Percentiles rank a stretch among this genome's conserved stretches.
These are phyloP conservation scores for Metschnikowia similis DNA, from an alignment of 805 yeast genomes.

Conservation along the genomic window DNA sequence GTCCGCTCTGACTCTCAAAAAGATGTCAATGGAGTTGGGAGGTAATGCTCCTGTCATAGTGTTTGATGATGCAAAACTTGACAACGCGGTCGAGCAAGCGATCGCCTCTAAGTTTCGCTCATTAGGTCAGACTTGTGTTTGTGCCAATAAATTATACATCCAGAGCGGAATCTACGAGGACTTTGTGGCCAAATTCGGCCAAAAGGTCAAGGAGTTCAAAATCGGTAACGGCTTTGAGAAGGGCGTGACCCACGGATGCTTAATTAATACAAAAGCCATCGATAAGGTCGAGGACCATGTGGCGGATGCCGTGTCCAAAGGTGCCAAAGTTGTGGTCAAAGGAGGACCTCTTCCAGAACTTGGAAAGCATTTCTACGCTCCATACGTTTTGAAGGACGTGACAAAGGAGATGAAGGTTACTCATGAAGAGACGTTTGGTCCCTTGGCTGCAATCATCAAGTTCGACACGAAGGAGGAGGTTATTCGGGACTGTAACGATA, in stretches of 20 bases:
- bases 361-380: conserved; percentile 52
- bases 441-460: conserved; percentile 53
- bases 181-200: conserved; percentile 48
- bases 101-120: conserved; percentile 68
- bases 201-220: conserved; percentile 36
- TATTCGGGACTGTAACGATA: conserved; percentile 49
- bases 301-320: conserved; percentile 50
- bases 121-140: conserved; percentile 78
- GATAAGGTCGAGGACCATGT: conserved; percentile 52
- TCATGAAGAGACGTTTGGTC: conserved; percentile 63
- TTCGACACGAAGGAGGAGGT: conserved; percentile 55
- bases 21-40: conserved; percentile 69
- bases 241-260: conserved; percentile 52
- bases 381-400: conserved; percentile 51
- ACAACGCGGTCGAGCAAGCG: conserved; percentile 62
- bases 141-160: conserved; percentile 68
- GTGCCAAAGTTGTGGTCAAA: conserved; percentile 46
- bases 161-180: conserved; percentile 63
- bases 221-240: conserved; percentile 55
- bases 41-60: conserved; percentile 80
- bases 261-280: conserved; percentile 50
- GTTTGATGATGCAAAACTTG: conserved; percentile 68
- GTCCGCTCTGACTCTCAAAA: conserved; percentile 59
- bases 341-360: conserved; percentile 51
- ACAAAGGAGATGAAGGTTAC: conserved; percentile 47